Conservation (phyloP, 257 asterid genomes). For the Avicennia marina region DNA sequence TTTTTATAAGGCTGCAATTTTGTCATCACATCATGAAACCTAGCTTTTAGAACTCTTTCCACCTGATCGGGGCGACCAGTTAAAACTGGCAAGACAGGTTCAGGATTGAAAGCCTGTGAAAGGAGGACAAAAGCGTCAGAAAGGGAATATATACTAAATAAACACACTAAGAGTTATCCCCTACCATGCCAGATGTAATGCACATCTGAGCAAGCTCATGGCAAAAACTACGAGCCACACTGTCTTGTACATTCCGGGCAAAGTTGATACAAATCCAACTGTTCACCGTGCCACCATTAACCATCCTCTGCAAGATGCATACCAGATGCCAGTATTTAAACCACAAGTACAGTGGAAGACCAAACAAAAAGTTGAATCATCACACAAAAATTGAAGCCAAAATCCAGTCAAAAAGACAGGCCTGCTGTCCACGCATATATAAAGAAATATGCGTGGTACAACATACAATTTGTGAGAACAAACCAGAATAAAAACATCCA, state of each 20-base stretch:
- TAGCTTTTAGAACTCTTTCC: slow-evolving; percentile 69
- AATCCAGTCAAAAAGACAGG: too few relatives aligned
- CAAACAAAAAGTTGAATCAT: too few relatives aligned
- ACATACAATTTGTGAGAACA: too few relatives aligned
- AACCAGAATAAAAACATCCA: too few relatives aligned
- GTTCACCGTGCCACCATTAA: slow-evolving; percentile 85
- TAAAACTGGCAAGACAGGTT: slow-evolving; percentile 65
- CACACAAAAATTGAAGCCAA: too few relatives aligned
- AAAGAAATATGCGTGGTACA: too few relatives aligned
- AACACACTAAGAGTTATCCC: too few relatives aligned
- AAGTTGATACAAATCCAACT: slow-evolving; percentile 86
- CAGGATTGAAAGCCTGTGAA: slow-evolving; percentile 59
- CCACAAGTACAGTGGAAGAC: too few relatives aligned
- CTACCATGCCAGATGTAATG: slow-evolving; percentile 89
- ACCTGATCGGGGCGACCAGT: slow-evolving; percentile 82
- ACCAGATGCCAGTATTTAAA: too few relatives aligned
- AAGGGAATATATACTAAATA: too few relatives aligned
- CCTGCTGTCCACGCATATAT: too few relatives aligned
- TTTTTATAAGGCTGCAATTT: slow-evolving; percentile 47
- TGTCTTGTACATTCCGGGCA: slow-evolving; percentile 70
- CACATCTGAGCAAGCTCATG: slow-evolving; percentile 94
- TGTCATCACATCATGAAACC: slow-evolving; percentile 64
- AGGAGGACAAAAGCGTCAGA: not conserved
- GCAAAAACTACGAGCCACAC: slow-evolving; percentile 57
- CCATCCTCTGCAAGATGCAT: slow-evolving; percentile 80